Evolutionary conservation across 371 early-diverging fungal species (phyloP).

Genomic region (Apophysomyces variabilis): DNA sequence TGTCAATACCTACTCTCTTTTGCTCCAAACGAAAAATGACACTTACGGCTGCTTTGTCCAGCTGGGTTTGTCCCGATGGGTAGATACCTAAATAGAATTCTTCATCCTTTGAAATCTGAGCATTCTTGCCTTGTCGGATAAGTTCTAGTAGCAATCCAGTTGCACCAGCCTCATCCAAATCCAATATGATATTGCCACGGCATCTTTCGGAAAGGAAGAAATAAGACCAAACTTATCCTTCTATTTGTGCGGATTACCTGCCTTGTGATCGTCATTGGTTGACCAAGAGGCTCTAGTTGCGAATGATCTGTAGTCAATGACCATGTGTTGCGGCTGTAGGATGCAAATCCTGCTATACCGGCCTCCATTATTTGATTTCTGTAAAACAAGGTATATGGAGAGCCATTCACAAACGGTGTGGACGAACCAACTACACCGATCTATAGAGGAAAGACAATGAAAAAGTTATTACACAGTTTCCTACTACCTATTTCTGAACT

Average conservation of each 20-base stretch:
- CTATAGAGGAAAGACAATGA: slow-evolving; percentile 1
- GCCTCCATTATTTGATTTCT: slow-evolving; percentile 54
- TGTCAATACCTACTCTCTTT: neutral
- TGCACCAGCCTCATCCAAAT: slow-evolving; percentile 68
- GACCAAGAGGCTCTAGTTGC: slow-evolving; percentile 55
- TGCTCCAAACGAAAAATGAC: neutral
- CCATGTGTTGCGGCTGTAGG: slow-evolving; percentile 21
- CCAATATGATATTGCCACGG: slow-evolving; percentile 76
- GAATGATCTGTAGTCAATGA: slow-evolving; percentile 34
- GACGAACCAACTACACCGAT: slow-evolving; percentile 67
- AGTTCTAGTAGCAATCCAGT: slow-evolving; percentile 63
- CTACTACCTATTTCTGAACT: neutral
- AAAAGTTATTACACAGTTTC: neutral
- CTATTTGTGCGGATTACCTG: slow-evolving; percentile 13
- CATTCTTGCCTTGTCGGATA: slow-evolving; percentile 39
- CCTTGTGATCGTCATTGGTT: slow-evolving; percentile 62
- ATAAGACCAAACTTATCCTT: neutral
- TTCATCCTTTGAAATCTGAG: slow-evolving; percentile 54
- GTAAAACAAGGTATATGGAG: slow-evolving; percentile 64
- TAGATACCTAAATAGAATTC: slow-evolving; percentile 60
- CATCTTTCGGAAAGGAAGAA: slow-evolving; percentile 36
- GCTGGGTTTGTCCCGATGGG: slow-evolving; percentile 19
- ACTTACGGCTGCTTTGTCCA: neutral
- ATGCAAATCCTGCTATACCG: slow-evolving; percentile 67
- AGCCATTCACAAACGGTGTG: slow-evolving; percentile 75